phyloP scores from a whole-genome alignment of 1,139 yeast species.

The Saccharomycopsis hybrid region DNA sequence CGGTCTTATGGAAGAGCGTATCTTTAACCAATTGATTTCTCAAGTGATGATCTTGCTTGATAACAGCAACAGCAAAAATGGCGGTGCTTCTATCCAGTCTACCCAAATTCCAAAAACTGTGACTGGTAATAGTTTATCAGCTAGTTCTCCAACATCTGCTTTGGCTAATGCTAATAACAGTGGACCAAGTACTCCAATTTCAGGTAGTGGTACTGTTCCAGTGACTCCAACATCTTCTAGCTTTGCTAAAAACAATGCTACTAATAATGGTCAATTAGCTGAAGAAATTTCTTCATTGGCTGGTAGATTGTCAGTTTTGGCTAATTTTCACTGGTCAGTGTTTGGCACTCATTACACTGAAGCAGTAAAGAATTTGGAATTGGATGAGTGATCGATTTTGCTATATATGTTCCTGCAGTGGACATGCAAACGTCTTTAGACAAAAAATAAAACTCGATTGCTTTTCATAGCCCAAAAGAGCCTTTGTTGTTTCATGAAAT shows the following conservation, averaged over 20 bases:
- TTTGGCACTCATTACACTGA: constrained; percentile 49
- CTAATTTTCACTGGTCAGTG: constrained; percentile 71
- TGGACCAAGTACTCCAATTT: constrained; percentile 4
- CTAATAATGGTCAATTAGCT: constrained; percentile 23
- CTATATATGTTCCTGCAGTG: too few species aligned
- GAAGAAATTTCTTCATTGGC: constrained; percentile 46
- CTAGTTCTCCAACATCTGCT: constrained; percentile 7
- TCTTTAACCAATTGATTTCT: constrained; percentile 41
- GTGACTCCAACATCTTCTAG: constrained; percentile 19
- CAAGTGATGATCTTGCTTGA: constrained; percentile 29
- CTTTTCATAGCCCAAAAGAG: too few species aligned
- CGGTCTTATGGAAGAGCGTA: constrained; percentile 65
- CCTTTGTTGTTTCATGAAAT: too few species aligned
- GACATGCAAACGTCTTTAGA: too few species aligned
- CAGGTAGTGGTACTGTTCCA: constrained; percentile 17
- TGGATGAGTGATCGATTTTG: too few species aligned
- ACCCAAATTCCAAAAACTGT: constrained; percentile 21
- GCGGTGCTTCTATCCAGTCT: constrained; percentile 3
- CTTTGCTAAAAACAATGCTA: neutral
- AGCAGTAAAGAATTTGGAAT: constrained; percentile 13
- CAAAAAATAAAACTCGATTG: too few species aligned
- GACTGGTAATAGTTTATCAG: constrained; percentile 25
- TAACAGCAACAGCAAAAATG: constrained; percentile 5
- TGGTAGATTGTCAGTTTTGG: constrained; percentile 48
- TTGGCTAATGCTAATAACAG: neutral